phyloP scores from a whole-genome alignment of 805 yeast genomes.

The Tetrapisispora pingtungensis region DNA sequence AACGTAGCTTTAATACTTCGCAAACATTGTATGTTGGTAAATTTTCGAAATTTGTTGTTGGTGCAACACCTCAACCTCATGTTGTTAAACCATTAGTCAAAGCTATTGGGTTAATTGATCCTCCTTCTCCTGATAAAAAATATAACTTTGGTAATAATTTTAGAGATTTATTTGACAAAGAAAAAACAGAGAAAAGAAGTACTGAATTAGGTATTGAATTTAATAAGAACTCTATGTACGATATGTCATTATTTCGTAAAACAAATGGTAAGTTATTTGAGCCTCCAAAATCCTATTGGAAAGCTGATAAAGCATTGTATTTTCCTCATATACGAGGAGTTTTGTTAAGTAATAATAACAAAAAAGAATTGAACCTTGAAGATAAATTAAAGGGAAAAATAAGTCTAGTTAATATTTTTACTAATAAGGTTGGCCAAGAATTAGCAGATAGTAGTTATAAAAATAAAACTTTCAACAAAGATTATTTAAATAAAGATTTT shows the following conservation, averaged over 20 bases:
- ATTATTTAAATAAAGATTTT: conserved; percentile 9
- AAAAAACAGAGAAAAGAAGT: conserved; percentile 38
- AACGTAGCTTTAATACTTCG: background rate
- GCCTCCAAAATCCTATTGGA: conserved; percentile 75
- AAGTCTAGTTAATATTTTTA: conserved; percentile 23
- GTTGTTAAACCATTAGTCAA: conserved; percentile 28
- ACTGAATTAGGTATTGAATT: conserved; percentile 52
- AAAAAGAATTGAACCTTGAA: conserved; percentile 21
- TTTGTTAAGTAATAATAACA: conserved; percentile 33
- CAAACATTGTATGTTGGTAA: conserved; percentile 20
- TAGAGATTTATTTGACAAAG: conserved; percentile 40
- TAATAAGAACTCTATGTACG: conserved; percentile 58
- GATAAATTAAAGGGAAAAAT: conserved; percentile 21
- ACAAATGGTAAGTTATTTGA: conserved; percentile 78
- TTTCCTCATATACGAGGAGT: conserved; percentile 71
- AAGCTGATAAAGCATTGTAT: conserved; percentile 57
- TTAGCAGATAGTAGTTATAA: conserved; percentile 54
- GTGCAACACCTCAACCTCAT: conserved; percentile 26
- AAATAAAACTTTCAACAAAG: conserved; percentile 21
- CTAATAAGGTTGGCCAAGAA: conserved; percentile 49
- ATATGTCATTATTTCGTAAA: conserved; percentile 52
- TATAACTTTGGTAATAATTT: conserved; percentile 37
- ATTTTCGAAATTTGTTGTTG: conserved; percentile 19
- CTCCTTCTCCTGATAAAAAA: conserved; percentile 28
- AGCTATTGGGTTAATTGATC: conserved; percentile 38